Evolutionary conservation across 2,329 filamentous ascomycete genomes (phyloP).

Genomic region (Sphaerulina vaccinii): DNA sequence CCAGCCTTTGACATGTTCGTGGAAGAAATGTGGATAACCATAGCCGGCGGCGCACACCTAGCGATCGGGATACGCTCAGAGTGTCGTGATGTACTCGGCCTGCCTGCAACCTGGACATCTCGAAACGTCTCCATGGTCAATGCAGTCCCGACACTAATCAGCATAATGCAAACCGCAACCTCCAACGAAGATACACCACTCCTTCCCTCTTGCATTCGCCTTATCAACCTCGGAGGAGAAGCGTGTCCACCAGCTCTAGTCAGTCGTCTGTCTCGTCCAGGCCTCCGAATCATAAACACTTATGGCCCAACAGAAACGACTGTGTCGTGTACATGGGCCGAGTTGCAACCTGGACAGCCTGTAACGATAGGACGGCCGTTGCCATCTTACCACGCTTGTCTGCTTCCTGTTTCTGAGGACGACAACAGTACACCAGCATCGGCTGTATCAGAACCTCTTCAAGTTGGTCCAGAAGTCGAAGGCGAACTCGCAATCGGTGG

Average conservation of each 20-base stretch:
- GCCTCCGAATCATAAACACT: conserved; percentile 26
- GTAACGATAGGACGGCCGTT: conserved; percentile 28
- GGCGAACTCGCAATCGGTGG: conserved; percentile 28
- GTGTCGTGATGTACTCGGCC: conserved; percentile 21
- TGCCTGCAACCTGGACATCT: conserved; percentile 22
- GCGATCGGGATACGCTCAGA: conserved; percentile 25
- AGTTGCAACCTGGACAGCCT: conserved; percentile 22
- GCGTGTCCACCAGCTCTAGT: conserved; percentile 24
- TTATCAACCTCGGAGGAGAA: conserved; percentile 29
- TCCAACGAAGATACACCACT: conserved; percentile 15
- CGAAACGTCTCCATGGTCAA: conserved; percentile 25
- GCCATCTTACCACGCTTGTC: conserved; percentile 26
- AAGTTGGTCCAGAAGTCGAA: conserved; percentile 21
- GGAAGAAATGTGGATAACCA: conserved; percentile 31
- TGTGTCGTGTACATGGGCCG: conserved; percentile 25
- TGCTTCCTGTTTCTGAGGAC: conserved; percentile 22
- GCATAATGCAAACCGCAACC: conserved; percentile 24
- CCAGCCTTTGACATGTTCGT: conserved; percentile 31
- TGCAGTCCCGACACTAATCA: conserved; percentile 28
- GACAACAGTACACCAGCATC: no score
- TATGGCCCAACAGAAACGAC: conserved; percentile 30
- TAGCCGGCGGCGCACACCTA: conserved; percentile 27
- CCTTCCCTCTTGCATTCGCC: conserved; percentile 21
- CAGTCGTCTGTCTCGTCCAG: conserved; percentile 23
- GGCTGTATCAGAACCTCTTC: conserved; percentile 12